Base-by-base conservation (phyloP, 305 asterid genomes). In the Plantago coronopus region DNA sequence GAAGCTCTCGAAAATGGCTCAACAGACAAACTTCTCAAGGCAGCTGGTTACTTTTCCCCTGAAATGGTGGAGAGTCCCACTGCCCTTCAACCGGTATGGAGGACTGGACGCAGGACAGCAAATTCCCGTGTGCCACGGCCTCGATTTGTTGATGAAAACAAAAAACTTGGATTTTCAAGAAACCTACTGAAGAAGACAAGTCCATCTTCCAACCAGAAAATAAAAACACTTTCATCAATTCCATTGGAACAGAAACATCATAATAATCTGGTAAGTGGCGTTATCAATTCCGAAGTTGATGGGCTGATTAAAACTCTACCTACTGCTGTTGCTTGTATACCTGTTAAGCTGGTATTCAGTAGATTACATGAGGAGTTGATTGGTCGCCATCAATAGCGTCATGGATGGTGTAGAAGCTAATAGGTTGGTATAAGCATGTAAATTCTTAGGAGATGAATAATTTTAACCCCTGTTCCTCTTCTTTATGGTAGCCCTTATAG, bases 91-190 rank as follows among this genome's bases (percentile, higher is more conserved):
- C 88, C 93, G 0, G 78, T 74, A 21, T 91, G 98, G 98, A 81
- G 87, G 71, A 91, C 98, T 14, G 98, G 94, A 21, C 88, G 95
- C 20, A 82, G 98, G 76, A 91, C 97, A 17, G 94, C 98, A 25
- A 85, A 82, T 72, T 75, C 74, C 48, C 86, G 98, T 61, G 81
- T 86, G 8, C 95, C 94, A 15, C 95, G 97, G 61, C 90, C 96
- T 25, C 81, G 73, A 60, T 66, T 73, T 43, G 66, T 64, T 34
- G 57, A 71, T 38, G 71, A 66, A 61, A 70, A 74, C 42, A 70
- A 65, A 71, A 69, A 71, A 67, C 63, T 64, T 17, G 78, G 69
- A 56, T 57, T 71, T 42, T 68, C 84, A 23, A 76, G 77, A 74
- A 78, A 62, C 71, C 73, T 88, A 53, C 74, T 71, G 11, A 85